Evolutionary conservation across 192 early-diverging fungal species (phyloP), one percentile per base, ranked within the genome.

Genomic region (Umbelopsis vinacea): DNA sequence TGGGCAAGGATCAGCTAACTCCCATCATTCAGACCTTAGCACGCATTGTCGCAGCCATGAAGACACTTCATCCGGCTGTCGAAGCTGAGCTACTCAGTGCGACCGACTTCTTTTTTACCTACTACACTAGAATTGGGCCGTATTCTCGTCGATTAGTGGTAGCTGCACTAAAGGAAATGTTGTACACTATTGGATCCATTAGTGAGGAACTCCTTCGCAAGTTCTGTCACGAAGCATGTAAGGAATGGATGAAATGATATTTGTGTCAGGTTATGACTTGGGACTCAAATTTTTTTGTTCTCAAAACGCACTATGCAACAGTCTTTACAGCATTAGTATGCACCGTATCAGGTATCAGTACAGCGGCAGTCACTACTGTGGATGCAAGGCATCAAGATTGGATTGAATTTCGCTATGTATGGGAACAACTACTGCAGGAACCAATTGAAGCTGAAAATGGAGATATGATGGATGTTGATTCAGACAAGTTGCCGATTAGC

Each of bases 21-120:
- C 81, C 88, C 0, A 90, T 91, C 48, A 80, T 93, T 10, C 78
- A 90, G 71, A 85, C 92, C 0, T 93, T 87, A 52, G 80, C 82
- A 17, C 82, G 75, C 40, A 86, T 93, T 21, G 82, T 79, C 14
- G 68, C 71, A 5, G 82, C 83, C 17, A 76, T 79, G n/a, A 81
- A 85, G 17, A 75, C 67, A 8, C 80, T 89, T 6, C 83, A 84
- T 43, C 45, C 76, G 21, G 73, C 79, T 33, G 68, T 93, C 53
- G 68, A 87, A 55, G 50, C 74, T 3, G 81, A 85, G 9, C 70
- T 87, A 63, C 79, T 77, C 12, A 77, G 78, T 24, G 79, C 85
- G 46, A 71, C 76, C 19, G 78, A 79, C 33, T 68, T 70, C 22
- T 80, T 86, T 67, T 38, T 88, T 21, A 53, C 86, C 24, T 76